These are phyloP conservation scores for Scedosporium minutisporum DNA, from an alignment of 2,329 filamentous ascomycete species.

Conservation along the genomic window DNA sequence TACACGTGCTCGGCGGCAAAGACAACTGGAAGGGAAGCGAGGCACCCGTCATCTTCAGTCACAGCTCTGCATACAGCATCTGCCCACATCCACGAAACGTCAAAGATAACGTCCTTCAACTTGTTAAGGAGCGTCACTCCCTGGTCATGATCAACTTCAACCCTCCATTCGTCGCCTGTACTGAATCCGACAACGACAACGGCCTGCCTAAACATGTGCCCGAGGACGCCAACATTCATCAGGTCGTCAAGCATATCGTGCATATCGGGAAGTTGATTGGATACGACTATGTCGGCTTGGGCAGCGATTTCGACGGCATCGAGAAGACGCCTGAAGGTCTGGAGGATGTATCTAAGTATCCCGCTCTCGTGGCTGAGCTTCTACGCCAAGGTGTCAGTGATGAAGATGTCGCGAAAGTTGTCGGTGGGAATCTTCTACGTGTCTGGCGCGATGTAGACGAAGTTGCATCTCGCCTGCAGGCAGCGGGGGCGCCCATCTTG, in stretches of 20 bases:
- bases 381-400: conserved; percentile 66
- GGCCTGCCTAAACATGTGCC: conserved; percentile 61
- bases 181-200: conserved; percentile 43
- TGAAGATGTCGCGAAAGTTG: conserved; percentile 62
- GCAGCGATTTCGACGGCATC: conserved; percentile 84
- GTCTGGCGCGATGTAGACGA: conserved; percentile 75
- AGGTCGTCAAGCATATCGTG: conserved; percentile 71
- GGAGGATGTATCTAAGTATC: conserved; percentile 79
- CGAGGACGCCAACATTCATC: conserved; percentile 60
- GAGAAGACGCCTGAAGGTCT: conserved; percentile 57
- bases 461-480: conserved; percentile 58
- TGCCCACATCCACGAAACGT: conserved; percentile 90
- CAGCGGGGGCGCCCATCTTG: conserved; percentile 38
- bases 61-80: conserved; percentile 70
- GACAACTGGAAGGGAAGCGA: conserved; percentile 59
- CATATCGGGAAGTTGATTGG: conserved; percentile 78
- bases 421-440: conserved; percentile 70
- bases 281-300: conserved; percentile 78
- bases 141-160: conserved; percentile 89
- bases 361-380: conserved; percentile 66
- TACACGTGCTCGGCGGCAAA: conserved; percentile 62
- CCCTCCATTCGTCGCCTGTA: conserved; percentile 74
- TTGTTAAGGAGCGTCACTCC: conserved; percentile 64
- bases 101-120: conserved; percentile 67
- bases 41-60: conserved; percentile 81